Evolutionary conservation across 139 green algal genomes (phyloP).

Genomic region (Zygnema cylindricum): DNA sequence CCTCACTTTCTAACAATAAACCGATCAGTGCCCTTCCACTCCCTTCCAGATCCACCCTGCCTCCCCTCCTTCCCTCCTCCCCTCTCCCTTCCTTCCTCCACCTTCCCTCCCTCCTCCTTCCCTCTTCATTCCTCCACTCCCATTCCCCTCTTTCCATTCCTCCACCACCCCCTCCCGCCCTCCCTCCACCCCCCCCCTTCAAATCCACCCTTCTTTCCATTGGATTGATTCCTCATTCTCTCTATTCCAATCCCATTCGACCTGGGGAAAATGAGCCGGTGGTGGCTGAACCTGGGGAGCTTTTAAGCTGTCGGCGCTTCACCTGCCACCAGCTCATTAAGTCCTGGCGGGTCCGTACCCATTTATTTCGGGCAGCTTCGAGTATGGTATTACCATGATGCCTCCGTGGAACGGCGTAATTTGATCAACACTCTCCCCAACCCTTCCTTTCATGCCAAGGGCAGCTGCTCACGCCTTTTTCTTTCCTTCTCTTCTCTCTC

Average conservation of each 20-base stretch:
- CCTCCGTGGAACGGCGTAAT: no score
- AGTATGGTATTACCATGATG: no score
- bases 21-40: not conserved
- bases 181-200: not conserved
- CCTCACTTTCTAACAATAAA: conserved; percentile 20
- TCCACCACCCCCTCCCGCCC: not conserved
- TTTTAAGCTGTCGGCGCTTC: no score
- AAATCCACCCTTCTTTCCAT: not conserved
- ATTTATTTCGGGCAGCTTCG: no score
- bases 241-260: conserved; percentile 8
- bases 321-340: no score
- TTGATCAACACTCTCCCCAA: no score
- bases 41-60: not conserved
- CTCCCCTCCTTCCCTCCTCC: not conserved
- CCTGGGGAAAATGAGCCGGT: no score
- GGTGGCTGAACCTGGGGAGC: no score
- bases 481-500: no score
- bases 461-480: no score
- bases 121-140: not conserved
- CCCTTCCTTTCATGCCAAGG: no score
- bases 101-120: not conserved
- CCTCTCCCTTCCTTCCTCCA: not conserved
- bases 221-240: not conserved
- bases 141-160: not conserved
- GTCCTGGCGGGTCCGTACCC: no score